phyloP scores from a whole-genome alignment of 2,329 filamentous ascomycete genomes.

The Capronia americana region DNA sequence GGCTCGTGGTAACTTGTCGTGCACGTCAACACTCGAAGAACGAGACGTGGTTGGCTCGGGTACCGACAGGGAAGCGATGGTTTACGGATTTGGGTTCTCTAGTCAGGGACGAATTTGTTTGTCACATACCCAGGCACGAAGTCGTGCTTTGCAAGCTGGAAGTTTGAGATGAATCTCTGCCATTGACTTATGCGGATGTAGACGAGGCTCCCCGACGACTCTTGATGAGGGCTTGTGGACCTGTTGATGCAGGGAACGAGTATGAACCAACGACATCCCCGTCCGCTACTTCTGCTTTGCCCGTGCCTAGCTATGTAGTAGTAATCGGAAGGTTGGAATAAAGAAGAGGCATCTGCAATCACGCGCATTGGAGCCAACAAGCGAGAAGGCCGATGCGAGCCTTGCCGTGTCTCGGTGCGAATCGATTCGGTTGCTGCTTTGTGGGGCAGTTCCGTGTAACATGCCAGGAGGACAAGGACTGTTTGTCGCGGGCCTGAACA shows the following conservation, averaged over 20 bases:
- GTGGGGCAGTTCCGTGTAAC: conserved; percentile 13
- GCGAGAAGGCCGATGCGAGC: conserved; percentile 25
- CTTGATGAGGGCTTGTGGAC: conserved; percentile 8
- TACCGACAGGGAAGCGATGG: conserved; percentile 8
- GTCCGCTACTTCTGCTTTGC: neutral
- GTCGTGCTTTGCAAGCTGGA: conserved; percentile 17
- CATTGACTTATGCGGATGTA: conserved; percentile 20
- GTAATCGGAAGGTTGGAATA: conserved; percentile 8
- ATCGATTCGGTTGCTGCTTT: conserved; percentile 10
- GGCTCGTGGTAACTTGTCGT: conserved; percentile 3
- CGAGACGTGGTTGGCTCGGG: conserved; percentile 10
- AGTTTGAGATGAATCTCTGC: conserved; percentile 23
- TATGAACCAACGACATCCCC: neutral
- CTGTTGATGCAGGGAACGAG: conserved; percentile 12
- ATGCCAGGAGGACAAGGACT: neutral
- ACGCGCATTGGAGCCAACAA: conserved; percentile 19
- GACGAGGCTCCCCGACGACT: neutral
- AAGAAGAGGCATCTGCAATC: conserved; percentile 5
- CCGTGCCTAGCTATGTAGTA: neutral
- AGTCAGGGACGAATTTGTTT: conserved; percentile 23
- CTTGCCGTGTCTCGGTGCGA: conserved; percentile 12
- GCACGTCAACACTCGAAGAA: conserved; percentile 3
- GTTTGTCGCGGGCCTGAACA: neutral
- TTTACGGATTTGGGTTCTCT: conserved; percentile 23
- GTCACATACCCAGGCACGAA: conserved; percentile 29